Conservation (phyloP, 371 early-diverging fungal species). For the Actinomortierella wolfii region DNA sequence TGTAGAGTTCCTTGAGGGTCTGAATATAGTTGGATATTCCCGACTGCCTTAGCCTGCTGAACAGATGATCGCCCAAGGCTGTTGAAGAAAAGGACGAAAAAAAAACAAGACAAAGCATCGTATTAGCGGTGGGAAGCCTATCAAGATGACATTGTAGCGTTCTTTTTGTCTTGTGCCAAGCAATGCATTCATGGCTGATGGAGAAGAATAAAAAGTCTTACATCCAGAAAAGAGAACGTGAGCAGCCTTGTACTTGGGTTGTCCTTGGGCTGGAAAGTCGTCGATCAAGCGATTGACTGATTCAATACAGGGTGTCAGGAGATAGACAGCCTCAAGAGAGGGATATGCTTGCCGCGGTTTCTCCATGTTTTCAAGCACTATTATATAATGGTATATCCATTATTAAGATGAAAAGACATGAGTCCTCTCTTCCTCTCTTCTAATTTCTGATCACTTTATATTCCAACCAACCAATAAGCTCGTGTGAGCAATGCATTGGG, state of each 20-base stretch:
- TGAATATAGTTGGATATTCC: conserved; percentile 63
- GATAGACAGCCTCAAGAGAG: conserved; percentile 89
- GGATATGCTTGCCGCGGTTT: conserved; percentile 85
- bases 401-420: neutral
- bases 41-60: conserved; percentile 63
- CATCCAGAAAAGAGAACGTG: conserved; percentile 83
- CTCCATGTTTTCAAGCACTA: conserved; percentile 76
- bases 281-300: conserved; percentile 78
- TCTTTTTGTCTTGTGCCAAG: neutral
- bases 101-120: neutral
- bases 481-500: too few species aligned
- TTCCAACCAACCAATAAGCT: too few species aligned
- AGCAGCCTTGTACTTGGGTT: conserved; percentile 71
- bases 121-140: neutral
- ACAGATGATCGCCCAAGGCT: conserved; percentile 59
- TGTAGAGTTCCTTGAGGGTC: conserved; percentile 77
- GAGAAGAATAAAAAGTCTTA: conserved; percentile 30
- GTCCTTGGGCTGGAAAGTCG: conserved; percentile 67
- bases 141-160: neutral
- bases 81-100: neutral
- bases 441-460: too few species aligned
- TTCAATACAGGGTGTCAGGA: conserved; percentile 82
- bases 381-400: conserved; percentile 6
- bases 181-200: too few species aligned
- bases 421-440: too few species aligned